These are phyloP conservation scores for Spinacia oleracea DNA, from an alignment of 179 eudicot genomes.

Conservation along the genomic window DNA sequence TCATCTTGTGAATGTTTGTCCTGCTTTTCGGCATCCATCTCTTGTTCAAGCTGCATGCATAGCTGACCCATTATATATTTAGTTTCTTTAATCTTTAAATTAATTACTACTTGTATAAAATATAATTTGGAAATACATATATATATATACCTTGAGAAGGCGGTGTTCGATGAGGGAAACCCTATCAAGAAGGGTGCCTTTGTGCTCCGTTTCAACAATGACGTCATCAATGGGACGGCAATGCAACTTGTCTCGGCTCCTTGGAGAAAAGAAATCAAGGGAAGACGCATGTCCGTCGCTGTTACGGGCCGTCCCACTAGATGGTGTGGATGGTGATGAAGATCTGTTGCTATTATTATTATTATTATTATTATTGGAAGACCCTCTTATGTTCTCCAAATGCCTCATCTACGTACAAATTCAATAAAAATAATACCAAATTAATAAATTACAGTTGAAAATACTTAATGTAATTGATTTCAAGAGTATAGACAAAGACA, in stretches of 20 bases:
- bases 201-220: conserved; percentile 46
- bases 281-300: conserved; percentile 44
- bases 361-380: neutral
- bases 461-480: no score
- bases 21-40: conserved; percentile 34
- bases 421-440: neutral
- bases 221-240: conserved; percentile 63
- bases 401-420: conserved; percentile 47
- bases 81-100: neutral
- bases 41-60: conserved; percentile 45
- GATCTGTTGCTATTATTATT: no score
- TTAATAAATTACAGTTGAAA: neutral
- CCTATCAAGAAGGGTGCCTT: conserved; percentile 60
- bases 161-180: conserved; percentile 51
- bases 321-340: conserved; percentile 50
- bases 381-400: conserved; percentile 37
- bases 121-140: neutral
- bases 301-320: conserved; percentile 39
- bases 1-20: conserved; percentile 8
- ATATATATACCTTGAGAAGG: conserved; percentile 47
- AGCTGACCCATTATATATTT: conserved; percentile 19
- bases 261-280: conserved; percentile 37
- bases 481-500: conserved; percentile 6
- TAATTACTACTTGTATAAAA: neutral
- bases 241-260: conserved; percentile 45